Base-by-base conservation (phyloP, 495 filamentous ascomycete species). In the Elasticomyces elasticus region DNA sequence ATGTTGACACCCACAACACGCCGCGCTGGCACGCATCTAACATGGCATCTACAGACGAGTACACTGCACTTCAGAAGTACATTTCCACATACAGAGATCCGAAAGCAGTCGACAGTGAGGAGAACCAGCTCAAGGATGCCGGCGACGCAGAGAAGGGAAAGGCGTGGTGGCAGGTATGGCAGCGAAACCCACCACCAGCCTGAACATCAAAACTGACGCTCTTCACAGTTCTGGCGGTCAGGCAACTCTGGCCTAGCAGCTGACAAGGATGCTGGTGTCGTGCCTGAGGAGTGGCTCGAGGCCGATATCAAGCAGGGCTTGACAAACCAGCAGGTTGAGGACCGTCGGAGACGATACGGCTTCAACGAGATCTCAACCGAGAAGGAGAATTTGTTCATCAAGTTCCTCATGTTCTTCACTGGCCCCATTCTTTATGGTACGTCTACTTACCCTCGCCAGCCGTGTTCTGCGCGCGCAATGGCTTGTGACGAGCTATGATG, bases 341-440 rank as follows among this genome's bases (percentile, higher is more conserved):
- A 67, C 43, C 79, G 85, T 59, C 79, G 85, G 53, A 82, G 77
- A 67, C 76, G 75, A 58, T 76, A 73, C 58, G 85, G 85, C 46
- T 87, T 71, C 69, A 90, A 90, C 69, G 85, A 90, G 66, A 69
- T 90, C 63, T 73, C 71, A 41, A 79, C 83, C 27, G 84, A 88
- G 72, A 87, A 87, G 75, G 80, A 80, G 66, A 87, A 86, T 69
- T 71, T 85, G 72, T 80, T 89, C 69, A 63, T 82, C 54, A 80
- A 89, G 72, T 84, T 90, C 67, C 70, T 89, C 57, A 75, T 80
- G 66, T 90, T 83, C 71, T 90, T 90, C 75, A 80, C 75, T 63
- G 85, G 86, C 66, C 86, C 86, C 55, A 86, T 90, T 73, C 82
- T 90, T 49, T 89, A 88, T 73, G 85, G 85, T 88, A 73, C 67